phyloP scores from a whole-genome alignment of 2,329 filamentous ascomycete species.

The Nectriaceae sp. region DNA sequence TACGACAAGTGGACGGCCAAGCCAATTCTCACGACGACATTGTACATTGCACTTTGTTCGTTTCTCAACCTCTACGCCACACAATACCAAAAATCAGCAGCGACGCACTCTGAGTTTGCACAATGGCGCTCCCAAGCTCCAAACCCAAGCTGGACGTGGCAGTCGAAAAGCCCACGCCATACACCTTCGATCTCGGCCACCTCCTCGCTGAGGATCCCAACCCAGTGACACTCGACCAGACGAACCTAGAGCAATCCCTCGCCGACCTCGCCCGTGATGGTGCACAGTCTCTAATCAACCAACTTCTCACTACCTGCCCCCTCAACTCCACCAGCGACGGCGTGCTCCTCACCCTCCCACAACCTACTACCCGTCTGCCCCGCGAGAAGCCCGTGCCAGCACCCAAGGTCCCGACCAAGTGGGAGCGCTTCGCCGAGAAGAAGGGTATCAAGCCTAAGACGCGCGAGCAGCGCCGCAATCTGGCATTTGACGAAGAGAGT shows the following conservation, averaged over 20 bases:
- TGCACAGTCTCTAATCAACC: constrained; percentile 90
- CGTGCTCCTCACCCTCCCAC: constrained; percentile 78
- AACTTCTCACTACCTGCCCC: constrained; percentile 86
- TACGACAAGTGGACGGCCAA: too few relatives aligned
- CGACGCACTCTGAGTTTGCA: not conserved
- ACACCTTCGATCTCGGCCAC: constrained; percentile 89
- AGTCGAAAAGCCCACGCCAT: constrained; percentile 82
- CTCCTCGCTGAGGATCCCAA: constrained; percentile 87
- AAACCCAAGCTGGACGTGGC: constrained; percentile 60
- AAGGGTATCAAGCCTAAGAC: constrained; percentile 94
- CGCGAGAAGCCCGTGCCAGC: constrained; percentile 90
- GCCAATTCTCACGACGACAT: too few relatives aligned
- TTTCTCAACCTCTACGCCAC: too few relatives aligned
- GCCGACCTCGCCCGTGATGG: constrained; percentile 79
- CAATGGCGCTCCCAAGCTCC: constrained; percentile 39
- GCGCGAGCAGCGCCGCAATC: constrained; percentile 71
- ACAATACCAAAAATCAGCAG: too few relatives aligned
- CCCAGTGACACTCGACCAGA: constrained; percentile 62
- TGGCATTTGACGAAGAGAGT: constrained; percentile 80
- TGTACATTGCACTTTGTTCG: too few relatives aligned
- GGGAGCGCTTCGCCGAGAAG: constrained; percentile 94
- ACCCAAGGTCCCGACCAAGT: constrained; percentile 83
- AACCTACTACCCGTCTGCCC: constrained; percentile 70
- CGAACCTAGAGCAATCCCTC: constrained; percentile 66
- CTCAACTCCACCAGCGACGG: constrained; percentile 69